phyloP scores from a whole-genome alignment of 805 yeast species.

The Candida jianshihensis region DNA sequence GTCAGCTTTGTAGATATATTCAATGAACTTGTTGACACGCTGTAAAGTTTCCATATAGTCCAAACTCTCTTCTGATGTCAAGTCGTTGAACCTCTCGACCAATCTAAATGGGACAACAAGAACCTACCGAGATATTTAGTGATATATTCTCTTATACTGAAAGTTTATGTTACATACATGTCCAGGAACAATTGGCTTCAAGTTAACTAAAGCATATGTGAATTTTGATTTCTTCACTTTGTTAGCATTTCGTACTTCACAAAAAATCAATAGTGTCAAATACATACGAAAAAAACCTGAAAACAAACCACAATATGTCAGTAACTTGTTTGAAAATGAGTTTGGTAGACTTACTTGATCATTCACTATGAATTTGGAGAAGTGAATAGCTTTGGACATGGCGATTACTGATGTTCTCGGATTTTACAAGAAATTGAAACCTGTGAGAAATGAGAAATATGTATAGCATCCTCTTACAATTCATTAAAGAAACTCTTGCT shows the following conservation, averaged over 20 bases:
- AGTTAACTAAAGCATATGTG: slow-evolving; percentile 81
- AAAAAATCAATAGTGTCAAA: background rate
- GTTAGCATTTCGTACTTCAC: slow-evolving; percentile 4
- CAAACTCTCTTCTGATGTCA: slow-evolving; percentile 60
- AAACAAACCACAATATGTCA: no score
- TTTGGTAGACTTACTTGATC: slow-evolving; percentile 38
- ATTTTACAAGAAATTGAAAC: no score
- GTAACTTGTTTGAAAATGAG: no score
- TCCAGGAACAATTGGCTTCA: slow-evolving; percentile 91
- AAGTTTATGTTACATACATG: slow-evolving; percentile 40
- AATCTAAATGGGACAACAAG: slow-evolving; percentile 76
- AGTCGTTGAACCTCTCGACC: slow-evolving; percentile 60
- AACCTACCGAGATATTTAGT: slow-evolving; percentile 22
- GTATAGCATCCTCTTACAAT: no score
- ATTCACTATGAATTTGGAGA: slow-evolving; percentile 48
- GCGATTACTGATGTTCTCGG: no score
- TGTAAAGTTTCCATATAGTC: slow-evolving; percentile 81
- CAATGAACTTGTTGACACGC: slow-evolving; percentile 60
- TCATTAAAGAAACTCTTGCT: no score
- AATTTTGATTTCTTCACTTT: slow-evolving; percentile 43
- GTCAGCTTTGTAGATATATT: slow-evolving; percentile 65
- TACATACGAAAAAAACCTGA: slow-evolving; percentile 19
- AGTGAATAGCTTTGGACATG: slow-evolving; percentile 26
- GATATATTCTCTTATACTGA: background rate
- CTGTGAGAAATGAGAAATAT: no score